Percentiles rank a stretch among this genome's conserved stretches.
phyloP scores from a whole-genome alignment of 2,329 filamentous ascomycete species.

The Hypoxylon sp. region DNA sequence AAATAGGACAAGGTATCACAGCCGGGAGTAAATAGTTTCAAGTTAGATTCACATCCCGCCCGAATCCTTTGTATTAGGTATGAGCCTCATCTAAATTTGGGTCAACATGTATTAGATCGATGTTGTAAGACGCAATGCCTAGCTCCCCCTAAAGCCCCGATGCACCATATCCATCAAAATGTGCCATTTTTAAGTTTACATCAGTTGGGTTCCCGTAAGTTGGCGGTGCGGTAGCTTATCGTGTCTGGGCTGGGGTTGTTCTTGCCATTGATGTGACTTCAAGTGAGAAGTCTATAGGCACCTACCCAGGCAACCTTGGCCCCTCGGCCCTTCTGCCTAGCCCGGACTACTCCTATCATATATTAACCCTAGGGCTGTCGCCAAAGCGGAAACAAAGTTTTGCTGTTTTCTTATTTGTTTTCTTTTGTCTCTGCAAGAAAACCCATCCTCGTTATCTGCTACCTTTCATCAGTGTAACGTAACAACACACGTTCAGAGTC shows the following conservation, averaged over 20 bases:
- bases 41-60: not conserved
- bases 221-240: not conserved
- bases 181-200: constrained; percentile 4
- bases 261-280: not conserved
- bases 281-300: constrained; percentile 20
- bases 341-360: constrained; percentile 6
- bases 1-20: not conserved
- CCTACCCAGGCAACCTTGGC: not conserved
- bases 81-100: constrained; percentile 1
- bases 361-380: constrained; percentile 10
- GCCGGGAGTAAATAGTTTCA: not conserved
- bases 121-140: not conserved
- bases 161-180: not conserved
- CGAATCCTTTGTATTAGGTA: not conserved
- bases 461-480: not conserved
- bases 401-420: not conserved
- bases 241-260: not conserved
- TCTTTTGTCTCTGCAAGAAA: constrained; percentile 1
- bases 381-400: not conserved
- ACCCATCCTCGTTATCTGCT: not conserved
- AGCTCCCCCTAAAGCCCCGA: not conserved
- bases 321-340: constrained; percentile 17
- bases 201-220: no score
- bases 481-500: not conserved
- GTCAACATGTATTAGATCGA: not conserved